Conservation (phyloP, 2,329 filamentous ascomycete genomes). For the Fusarium staphyleae region DNA sequence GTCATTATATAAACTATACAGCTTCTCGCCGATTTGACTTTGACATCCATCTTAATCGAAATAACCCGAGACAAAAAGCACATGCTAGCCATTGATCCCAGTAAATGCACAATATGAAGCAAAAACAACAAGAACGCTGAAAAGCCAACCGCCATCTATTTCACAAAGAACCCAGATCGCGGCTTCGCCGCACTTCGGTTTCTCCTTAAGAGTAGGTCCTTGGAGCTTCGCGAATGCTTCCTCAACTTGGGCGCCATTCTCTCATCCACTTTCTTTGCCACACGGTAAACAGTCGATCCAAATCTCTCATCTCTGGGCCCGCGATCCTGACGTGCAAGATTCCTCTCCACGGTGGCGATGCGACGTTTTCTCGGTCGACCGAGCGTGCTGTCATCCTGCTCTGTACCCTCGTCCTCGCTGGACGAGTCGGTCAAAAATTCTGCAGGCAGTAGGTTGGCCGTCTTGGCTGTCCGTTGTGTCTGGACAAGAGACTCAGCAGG, state of each 20-base stretch:
- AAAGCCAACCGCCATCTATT: constrained; percentile 1
- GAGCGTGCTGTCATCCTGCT: constrained; percentile 36
- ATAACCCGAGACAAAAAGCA: too few species aligned
- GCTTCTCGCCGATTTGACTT: too few species aligned
- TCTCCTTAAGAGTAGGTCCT: constrained; percentile 56
- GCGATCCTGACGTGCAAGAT: constrained; percentile 48
- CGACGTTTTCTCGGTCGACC: constrained; percentile 52
- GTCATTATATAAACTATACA: too few species aligned
- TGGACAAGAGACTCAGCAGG: constrained; percentile 12
- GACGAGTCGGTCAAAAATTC: constrained; percentile 63
- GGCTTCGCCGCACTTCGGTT: constrained; percentile 50
- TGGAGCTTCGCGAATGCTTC: constrained; percentile 52
- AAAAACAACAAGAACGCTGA: constrained; percentile 6
- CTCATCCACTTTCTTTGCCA: constrained; percentile 53
- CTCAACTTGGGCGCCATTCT: constrained; percentile 57
- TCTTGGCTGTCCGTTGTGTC: constrained; percentile 45
- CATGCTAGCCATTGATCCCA: too few species aligned
- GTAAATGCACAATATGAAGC: background rate
- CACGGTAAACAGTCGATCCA: constrained; percentile 63
- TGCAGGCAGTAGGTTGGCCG: constrained; percentile 57
- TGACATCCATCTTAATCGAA: too few species aligned
- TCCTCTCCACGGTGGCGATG: constrained; percentile 51
- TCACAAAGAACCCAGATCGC: constrained; percentile 53
- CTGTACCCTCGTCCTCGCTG: constrained; percentile 50
- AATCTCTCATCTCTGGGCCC: constrained; percentile 56